Base-by-base conservation (phyloP, 768 basidiomycete genomes). In the Dictyophora rubrovolvata region DNA sequence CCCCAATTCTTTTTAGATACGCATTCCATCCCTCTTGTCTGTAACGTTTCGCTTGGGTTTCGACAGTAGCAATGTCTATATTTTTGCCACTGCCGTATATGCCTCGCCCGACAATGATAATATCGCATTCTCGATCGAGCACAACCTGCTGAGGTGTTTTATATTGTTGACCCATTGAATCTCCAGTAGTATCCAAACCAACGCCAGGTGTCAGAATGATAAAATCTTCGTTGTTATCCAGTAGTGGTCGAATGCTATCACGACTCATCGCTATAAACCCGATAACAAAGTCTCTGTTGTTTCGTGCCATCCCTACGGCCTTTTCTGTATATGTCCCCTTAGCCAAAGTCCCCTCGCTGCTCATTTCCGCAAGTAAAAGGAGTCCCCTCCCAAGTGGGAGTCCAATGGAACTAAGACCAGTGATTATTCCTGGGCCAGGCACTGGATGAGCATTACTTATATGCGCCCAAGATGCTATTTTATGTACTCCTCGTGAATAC, bases 91-190 rank as follows among this genome's bases (percentile, higher is more conserved):
- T 75, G 18, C 89, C 92, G 70, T 96, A 94, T 42, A 99, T 86
- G 0, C 96, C 96, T 61, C 96, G 77, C 28, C 96, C 96, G 50
- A 99, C 96, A 60, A 99, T 98, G 68, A 98, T 98, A 20, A 98
- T 80, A 73, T 99, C 96, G 69, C 90, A 90, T 28, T 93, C 94
- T 49, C 80, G 81, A 49, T 87, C 83, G 17, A 81, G 68, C 28
- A 99, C 75, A 22, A 94, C 94, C 69, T 94, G 79, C 34, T 79
- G 72, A 1, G 96, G 96, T 3, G 93, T 93, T 58, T 91, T 77
- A 70, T 98, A 98, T 70, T 96, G 93, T 71, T 98, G 95, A 17
- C 94, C 96, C 85, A 93, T 86, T 10, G 74, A 73, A 69, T 97
- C 96, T 8, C 87, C 89, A 56, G 79, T 83, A 12, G 69, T 68